Base-by-base conservation (phyloP, 2,329 filamentous ascomycete genomes). In the Penicillium brasilianum region DNA sequence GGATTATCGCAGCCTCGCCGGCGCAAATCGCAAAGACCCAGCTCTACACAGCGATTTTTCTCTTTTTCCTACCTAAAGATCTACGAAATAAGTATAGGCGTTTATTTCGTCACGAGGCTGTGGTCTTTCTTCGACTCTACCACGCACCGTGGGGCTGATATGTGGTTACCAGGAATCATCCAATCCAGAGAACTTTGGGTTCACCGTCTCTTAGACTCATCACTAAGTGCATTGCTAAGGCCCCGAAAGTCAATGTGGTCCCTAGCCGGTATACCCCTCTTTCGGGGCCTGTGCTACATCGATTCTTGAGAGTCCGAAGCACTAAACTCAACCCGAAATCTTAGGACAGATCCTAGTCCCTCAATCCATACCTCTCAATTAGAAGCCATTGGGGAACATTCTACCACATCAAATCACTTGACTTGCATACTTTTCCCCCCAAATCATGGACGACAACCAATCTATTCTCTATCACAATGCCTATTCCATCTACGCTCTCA, bases 331-430 rank as follows among this genome's bases (percentile, higher is more conserved):
- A 52, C 32, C 14, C 16, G 30, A 55, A n/a, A 41, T 34, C 20
- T 20, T n/a, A 16, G 13, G 30, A n/a, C 20, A 49, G 48, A 18
- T 16, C 30, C 13, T 34, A 53, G 25, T 50, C 37, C 7, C 54
- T 32, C 25, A 48, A 48, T 14, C 39, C 49, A 39, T 59, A 32
- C 43, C 32, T 43, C n/a, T 7, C 39, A 43, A 9, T 10, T 20
- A 11, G 57, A 39, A 34, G 50, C 44, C 39, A 50, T 18, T 49
- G 48, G 20, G 52, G n/a, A n/a, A n/a, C 44, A 30, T 58, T 48
- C 18, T 52, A 28, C 6, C 48, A 44, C 30, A 53, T 53, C 49
- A 48, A 58, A 3, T 32, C 50, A 49, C 18, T 8, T 9, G 13
- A 13, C 20, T 14, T 44, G 2, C 20, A 14, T 25, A 6, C 8